A percentile compares a stretch with the other conserved stretches of the same genome.
These are phyloP conservation scores for Starmera caribaea DNA, from an alignment of 805 yeast genomes.

Conservation along the genomic window DNA sequence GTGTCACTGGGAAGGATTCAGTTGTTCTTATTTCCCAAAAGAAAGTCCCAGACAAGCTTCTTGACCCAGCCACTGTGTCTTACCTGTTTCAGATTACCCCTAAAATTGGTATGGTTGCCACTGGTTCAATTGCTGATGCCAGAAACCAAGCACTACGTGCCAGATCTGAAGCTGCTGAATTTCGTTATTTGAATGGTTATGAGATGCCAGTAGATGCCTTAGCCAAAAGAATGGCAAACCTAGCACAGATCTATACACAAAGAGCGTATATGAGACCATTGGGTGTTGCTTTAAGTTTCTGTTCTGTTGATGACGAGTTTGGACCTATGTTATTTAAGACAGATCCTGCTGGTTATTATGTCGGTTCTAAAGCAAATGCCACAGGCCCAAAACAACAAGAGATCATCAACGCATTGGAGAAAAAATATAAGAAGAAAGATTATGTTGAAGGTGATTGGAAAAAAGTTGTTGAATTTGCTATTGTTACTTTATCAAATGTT, in stretches of 20 bases:
- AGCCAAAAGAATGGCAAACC: slow-evolving; percentile 91
- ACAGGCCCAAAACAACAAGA: slow-evolving; percentile 98
- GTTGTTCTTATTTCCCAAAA: slow-evolving; percentile 89
- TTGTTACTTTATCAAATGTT: slow-evolving; percentile 75
- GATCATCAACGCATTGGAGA: slow-evolving; percentile 81
- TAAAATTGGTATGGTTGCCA: slow-evolving; percentile 80
- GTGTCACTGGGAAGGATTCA: slow-evolving; percentile 76
- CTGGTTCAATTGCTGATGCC: slow-evolving; percentile 96
- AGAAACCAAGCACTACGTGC: slow-evolving; percentile 86
- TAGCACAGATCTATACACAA: slow-evolving; percentile 93
- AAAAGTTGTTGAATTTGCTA: slow-evolving; percentile 81
- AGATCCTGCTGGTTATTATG: slow-evolving; percentile 95
- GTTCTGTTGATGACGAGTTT: slow-evolving; percentile 77
- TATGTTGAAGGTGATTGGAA: slow-evolving; percentile 77
- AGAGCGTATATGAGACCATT: slow-evolving; percentile 98
- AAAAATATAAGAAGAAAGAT: slow-evolving; percentile 72
- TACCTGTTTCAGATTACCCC: slow-evolving; percentile 78
- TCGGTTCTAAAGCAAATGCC: slow-evolving; percentile 84
- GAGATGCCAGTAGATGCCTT: slow-evolving; percentile 93
- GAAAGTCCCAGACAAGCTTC: slow-evolving; percentile 89
- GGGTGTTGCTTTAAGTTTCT: slow-evolving; percentile 86
- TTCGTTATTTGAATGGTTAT: slow-evolving; percentile 87
- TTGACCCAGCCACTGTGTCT: slow-evolving; percentile 81
- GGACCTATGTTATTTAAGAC: slow-evolving; percentile 90
- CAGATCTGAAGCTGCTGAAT: slow-evolving; percentile 92